Percentiles rank a stretch among this genome's conserved stretches.
phyloP scores from a whole-genome alignment of 106 monocot species.

The Dendrobium chrysotoxum region DNA sequence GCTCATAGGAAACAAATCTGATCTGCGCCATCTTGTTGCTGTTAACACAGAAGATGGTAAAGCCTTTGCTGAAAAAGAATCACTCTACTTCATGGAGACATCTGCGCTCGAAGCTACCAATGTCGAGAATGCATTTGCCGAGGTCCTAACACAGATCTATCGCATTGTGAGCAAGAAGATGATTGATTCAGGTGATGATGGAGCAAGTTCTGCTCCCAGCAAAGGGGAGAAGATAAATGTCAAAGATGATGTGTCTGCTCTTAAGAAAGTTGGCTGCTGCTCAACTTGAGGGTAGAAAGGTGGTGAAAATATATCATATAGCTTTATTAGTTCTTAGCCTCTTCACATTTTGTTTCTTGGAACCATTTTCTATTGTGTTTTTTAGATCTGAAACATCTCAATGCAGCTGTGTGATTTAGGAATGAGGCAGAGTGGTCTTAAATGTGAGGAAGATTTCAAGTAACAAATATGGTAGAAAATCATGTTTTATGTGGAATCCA shows the following conservation, averaged over 20 bases:
- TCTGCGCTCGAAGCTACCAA: constrained; percentile 46
- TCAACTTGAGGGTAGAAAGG: constrained; percentile 11
- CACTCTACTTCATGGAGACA: constrained; percentile 50
- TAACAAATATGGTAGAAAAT: too few relatives aligned
- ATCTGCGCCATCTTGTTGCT: constrained; percentile 39
- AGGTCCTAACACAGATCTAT: constrained; percentile 44
- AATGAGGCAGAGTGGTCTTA: too few relatives aligned
- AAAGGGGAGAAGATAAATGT: constrained; percentile 41
- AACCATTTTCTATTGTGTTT: too few relatives aligned
- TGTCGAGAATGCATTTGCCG: constrained; percentile 39
- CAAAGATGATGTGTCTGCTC: constrained; percentile 33
- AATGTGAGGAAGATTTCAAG: too few relatives aligned
- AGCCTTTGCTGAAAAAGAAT: constrained; percentile 30
- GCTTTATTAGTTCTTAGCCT: too few relatives aligned
- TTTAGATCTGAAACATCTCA: too few relatives aligned
- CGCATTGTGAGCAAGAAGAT: constrained; percentile 36
- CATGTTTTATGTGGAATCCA: too few relatives aligned
- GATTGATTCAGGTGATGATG: constrained; percentile 24
- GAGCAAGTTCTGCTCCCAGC: constrained; percentile 9
- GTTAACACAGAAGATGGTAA: constrained; percentile 34
- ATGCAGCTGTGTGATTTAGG: too few relatives aligned
- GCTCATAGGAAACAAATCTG: constrained; percentile 48
- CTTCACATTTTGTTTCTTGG: too few relatives aligned
- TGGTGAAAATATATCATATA: too few relatives aligned
- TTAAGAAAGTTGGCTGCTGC: constrained; percentile 43